These are phyloP conservation scores for Naganishia sp. DNA, from an alignment of 1,284 basidiomycete genomes.

Conservation along the genomic window DNA sequence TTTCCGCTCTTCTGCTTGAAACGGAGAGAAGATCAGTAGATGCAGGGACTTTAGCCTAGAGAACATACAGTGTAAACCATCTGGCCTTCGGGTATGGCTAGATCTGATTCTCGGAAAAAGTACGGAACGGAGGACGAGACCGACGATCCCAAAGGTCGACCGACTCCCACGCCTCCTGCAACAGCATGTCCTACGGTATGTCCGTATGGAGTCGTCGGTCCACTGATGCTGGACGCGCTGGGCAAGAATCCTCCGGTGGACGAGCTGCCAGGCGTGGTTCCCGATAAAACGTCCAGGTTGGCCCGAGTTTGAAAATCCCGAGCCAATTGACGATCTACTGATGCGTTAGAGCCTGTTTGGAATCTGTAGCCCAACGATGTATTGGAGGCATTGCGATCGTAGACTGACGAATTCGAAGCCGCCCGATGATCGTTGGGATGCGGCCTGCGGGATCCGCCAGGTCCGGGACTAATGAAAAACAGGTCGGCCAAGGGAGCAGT, in stretches of 20 bases:
- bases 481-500: constrained; percentile 42
- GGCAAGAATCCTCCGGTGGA: constrained; percentile 27
- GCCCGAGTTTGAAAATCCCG: constrained; percentile 74
- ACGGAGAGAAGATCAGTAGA: neutral
- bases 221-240: constrained; percentile 34
- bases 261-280: constrained; percentile 17
- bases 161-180: constrained; percentile 43
- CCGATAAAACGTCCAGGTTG: constrained; percentile 56
- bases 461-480: constrained; percentile 34
- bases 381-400: constrained; percentile 62
- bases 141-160: constrained; percentile 51
- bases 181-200: constrained; percentile 45
- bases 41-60: neutral
- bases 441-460: constrained; percentile 31
- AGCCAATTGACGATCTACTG: constrained; percentile 74
- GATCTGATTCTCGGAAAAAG: constrained; percentile 54
- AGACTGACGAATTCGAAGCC: constrained; percentile 64
- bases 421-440: constrained; percentile 61
- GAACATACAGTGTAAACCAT: constrained; percentile 15
- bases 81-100: constrained; percentile 32
- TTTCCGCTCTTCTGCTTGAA: constrained; percentile 27
- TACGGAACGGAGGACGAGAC: constrained; percentile 54
- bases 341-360: constrained; percentile 68
- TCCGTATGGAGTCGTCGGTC: constrained; percentile 48
- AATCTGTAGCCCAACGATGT: constrained; percentile 63